These are phyloP conservation scores for Didymella sp. DNA, from an alignment of 2,329 filamentous ascomycete species.

Conservation along the genomic window DNA sequence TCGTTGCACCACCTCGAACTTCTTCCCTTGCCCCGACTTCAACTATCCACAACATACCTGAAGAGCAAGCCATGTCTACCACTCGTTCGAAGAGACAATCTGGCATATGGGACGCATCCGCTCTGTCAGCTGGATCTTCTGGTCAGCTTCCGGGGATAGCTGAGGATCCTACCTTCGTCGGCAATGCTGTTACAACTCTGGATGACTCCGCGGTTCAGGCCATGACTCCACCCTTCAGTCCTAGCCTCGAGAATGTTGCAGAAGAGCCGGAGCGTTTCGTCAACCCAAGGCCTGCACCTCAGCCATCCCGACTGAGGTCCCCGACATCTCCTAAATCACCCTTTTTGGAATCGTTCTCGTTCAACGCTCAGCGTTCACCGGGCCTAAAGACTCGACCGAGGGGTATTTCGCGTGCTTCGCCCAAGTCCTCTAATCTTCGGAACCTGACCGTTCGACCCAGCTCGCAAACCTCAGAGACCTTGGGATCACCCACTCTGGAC, in stretches of 20 bases:
- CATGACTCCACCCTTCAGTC: slow-evolving; percentile 52
- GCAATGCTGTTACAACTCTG: slow-evolving; percentile 54
- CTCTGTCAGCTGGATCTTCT: slow-evolving; percentile 27
- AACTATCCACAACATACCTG: slow-evolving; percentile 29
- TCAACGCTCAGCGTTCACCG: slow-evolving; percentile 36
- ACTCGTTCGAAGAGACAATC: slow-evolving; percentile 40
- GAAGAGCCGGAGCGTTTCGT: slow-evolving; percentile 48
- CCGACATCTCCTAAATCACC: slow-evolving; percentile 39
- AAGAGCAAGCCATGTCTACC: slow-evolving; percentile 19
- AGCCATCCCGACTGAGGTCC: slow-evolving; percentile 33
- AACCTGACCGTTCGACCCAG: slow-evolving; percentile 40
- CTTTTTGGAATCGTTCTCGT: slow-evolving; percentile 38
- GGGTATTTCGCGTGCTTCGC: slow-evolving; percentile 34
- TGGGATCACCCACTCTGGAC: slow-evolving; percentile 52
- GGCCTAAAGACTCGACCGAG: slow-evolving; percentile 26
- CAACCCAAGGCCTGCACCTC: slow-evolving; percentile 45
- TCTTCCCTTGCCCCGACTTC: slow-evolving; percentile 44
- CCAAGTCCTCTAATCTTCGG: slow-evolving; percentile 29
- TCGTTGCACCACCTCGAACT: slow-evolving; percentile 50
- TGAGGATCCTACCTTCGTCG: slow-evolving; percentile 40
- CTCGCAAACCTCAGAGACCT: slow-evolving; percentile 54
- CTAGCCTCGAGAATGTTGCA: slow-evolving; percentile 46
- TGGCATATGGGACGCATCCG: slow-evolving; percentile 43
- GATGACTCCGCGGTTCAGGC: slow-evolving; percentile 51
- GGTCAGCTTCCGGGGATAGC: slow-evolving; percentile 37